Conservation (phyloP, 2,329 filamentous ascomycete species). For the Botrytis porri region DNA sequence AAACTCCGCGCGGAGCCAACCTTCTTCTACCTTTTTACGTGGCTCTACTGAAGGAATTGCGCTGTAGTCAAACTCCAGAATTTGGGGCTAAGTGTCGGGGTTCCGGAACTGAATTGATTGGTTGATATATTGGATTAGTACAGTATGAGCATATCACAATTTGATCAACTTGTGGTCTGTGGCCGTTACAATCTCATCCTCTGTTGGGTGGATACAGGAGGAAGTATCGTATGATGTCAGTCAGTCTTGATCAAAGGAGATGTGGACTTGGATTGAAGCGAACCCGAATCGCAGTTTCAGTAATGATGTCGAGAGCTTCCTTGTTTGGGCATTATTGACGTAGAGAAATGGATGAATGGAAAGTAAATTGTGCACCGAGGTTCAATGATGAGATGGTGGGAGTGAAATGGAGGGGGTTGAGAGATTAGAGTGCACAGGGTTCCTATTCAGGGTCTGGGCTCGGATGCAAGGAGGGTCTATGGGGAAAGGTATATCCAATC, state of each 20-base stretch:
- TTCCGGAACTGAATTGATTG: background rate
- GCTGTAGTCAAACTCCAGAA: background rate
- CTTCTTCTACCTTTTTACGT: background rate
- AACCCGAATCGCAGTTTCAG: background rate
- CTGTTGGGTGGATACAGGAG: background rate
- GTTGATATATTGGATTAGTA: background rate
- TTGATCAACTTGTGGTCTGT: background rate
- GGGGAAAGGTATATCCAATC: background rate
- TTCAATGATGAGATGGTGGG: background rate
- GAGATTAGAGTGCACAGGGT: background rate
- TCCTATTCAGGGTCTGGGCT: background rate
- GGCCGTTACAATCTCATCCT: background rate
- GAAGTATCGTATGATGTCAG: background rate
- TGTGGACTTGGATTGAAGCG: background rate
- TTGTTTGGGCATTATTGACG: background rate
- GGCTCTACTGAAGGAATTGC: background rate
- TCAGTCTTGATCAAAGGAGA: background rate
- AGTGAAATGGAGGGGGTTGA: background rate
- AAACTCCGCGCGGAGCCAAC: background rate
- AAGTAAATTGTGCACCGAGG: too few relatives aligned
- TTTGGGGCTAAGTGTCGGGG: background rate
- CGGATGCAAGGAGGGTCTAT: background rate
- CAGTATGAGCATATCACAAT: background rate
- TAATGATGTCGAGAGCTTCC: background rate
- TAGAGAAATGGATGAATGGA: background rate